Evolutionary conservation across 306 rosid species (phyloP).

Genomic region (Citrullus amarus): DNA sequence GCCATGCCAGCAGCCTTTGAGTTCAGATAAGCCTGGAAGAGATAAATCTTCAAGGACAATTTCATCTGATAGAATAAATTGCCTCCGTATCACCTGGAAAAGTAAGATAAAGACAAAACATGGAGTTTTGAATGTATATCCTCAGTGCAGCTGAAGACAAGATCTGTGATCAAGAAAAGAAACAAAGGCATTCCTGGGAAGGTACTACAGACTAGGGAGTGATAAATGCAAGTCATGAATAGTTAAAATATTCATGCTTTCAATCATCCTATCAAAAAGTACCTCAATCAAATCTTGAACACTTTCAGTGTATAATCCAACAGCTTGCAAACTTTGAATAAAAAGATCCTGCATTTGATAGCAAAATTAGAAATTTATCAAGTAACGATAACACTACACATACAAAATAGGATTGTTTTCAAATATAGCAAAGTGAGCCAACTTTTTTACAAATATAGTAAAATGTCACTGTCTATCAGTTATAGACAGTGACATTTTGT

Average conservation of each 20-base stretch:
- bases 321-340: constrained; percentile 63
- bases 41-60: constrained; percentile 53
- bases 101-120: neutral
- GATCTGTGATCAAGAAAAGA: constrained; percentile 3
- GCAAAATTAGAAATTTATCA: neutral
- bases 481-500: too few species aligned
- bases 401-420: neutral
- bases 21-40: constrained; percentile 81
- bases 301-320: constrained; percentile 52
- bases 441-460: too few species aligned
- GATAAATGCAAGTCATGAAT: neutral
- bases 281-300: constrained; percentile 63
- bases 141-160: constrained; percentile 14
- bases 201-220: neutral
- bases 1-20: constrained; percentile 81
- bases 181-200: neutral
- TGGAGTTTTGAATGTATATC: neutral
- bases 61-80: constrained; percentile 40
- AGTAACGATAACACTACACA: neutral
- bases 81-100: constrained; percentile 55
- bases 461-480: too few species aligned
- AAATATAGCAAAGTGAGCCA: too few species aligned
- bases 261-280: constrained; percentile 16
- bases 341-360: constrained; percentile 65
- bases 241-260: neutral